These are phyloP conservation scores for Liquidambar formosana DNA, from an alignment of 164 flowering plant genomes.

Conservation along the genomic window DNA sequence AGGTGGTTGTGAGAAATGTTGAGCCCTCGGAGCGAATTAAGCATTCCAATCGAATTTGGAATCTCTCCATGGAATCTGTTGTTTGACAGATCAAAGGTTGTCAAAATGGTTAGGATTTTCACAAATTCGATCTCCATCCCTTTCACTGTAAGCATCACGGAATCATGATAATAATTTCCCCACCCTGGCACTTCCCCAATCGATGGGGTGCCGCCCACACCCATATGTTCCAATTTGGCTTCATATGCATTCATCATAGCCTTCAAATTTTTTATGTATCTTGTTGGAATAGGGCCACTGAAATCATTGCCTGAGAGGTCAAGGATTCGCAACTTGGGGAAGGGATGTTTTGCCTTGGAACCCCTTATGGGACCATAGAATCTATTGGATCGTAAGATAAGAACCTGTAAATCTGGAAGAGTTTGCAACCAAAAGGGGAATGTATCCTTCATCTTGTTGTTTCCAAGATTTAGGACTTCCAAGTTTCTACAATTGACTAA, in stretches of 20 bases:
- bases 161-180: not conserved
- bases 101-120: not conserved
- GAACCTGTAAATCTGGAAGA: not conserved
- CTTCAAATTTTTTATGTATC: not conserved
- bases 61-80: slow-evolving; percentile 8
- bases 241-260: not conserved
- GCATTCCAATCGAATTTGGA: slow-evolving; percentile 6
- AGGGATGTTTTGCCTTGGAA: not conserved
- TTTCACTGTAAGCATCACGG: not conserved
- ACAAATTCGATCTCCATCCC: not conserved
- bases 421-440: not conserved
- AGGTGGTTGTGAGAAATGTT: slow-evolving; percentile 4
- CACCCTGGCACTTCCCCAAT: no score
- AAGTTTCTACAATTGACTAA: not conserved
- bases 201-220: no score
- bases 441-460: not conserved
- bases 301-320: not conserved
- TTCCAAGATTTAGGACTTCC: not conserved
- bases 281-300: not conserved
- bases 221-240: not conserved
- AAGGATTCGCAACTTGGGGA: not conserved
- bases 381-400: not conserved
- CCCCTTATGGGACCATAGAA: not conserved
- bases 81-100: slow-evolving; percentile 11
- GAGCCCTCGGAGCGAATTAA: not conserved